phyloP scores from a whole-genome alignment of 805 yeast species.

The Saitoella complicata region DNA sequence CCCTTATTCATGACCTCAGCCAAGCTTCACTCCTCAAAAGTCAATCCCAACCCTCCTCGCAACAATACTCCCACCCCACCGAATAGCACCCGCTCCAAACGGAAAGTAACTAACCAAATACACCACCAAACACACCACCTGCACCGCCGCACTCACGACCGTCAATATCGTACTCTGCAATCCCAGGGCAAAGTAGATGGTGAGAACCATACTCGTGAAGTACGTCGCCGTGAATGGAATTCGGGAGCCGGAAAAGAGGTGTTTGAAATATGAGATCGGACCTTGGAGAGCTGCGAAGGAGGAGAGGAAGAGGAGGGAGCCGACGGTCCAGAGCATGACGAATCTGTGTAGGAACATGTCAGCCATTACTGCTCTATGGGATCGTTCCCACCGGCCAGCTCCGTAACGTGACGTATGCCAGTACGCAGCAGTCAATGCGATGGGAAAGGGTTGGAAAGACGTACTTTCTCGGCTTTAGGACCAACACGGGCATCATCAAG shows the following conservation, averaged over 20 bases:
- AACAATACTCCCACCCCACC: conserved; percentile 24
- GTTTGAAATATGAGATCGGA: conserved; percentile 62
- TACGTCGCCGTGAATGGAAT: conserved; percentile 67
- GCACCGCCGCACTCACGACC: conserved; percentile 54
- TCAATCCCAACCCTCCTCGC: background rate
- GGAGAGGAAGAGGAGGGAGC: conserved; percentile 68
- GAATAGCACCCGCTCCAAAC: conserved; percentile 68
- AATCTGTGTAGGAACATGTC: background rate
- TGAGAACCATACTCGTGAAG: conserved; percentile 61
- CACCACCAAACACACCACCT: conserved; percentile 73
- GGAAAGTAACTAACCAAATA: conserved; percentile 91
- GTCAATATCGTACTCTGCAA: conserved; percentile 62
- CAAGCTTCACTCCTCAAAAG: no score
- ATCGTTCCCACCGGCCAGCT: background rate
- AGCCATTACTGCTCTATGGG: no score
- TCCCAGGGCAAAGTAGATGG: conserved; percentile 62
- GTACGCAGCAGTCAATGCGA: conserved; percentile 20
- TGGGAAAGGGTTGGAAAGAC: conserved; percentile 25
- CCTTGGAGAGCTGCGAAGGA: conserved; percentile 91
- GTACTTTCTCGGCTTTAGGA: conserved; percentile 79
- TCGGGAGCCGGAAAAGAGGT: conserved; percentile 58
- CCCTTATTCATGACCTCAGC: no score
- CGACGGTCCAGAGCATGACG: conserved; percentile 56
- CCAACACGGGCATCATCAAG: conserved; percentile 73
- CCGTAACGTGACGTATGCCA: background rate